Evolutionary conservation across 371 early-diverging fungal species (phyloP), one percentile per base, ranked within the genome.

Genomic region (Apophysomyces sp.): DNA sequence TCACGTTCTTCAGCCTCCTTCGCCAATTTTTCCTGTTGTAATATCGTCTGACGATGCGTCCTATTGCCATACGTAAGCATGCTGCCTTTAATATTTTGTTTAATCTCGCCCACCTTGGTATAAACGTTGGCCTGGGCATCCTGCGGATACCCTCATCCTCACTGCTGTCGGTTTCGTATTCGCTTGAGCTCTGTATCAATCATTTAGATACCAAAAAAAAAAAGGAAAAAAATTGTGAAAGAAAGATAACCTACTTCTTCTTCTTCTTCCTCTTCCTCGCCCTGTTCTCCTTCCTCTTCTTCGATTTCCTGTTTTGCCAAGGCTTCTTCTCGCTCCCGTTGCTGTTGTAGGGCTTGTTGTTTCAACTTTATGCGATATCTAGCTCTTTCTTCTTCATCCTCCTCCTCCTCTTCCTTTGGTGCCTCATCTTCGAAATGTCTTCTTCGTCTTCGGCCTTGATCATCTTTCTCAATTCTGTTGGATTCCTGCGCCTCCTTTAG

Each of bases 121-220:
- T 85, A 81, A 95, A 95, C 11, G 92, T 87, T 4, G 95, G 95
- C 61, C 92, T 93, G 16, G 92, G 72, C 72, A 76, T 68, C 28
- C 76, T 70, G 41, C 72, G 72, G 9, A 79, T 64, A 32, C 71
- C 74, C 41, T 81, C 78, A 41, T 79, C 79, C 54, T 85, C 86
- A 62, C 77, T 78, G 40, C 85, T 83, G 26, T 83, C 83, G 26
- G 82, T 86, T 56, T 88, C 78, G 55, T 90, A 88, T 62, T 90
- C 88, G 73, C 69, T 86, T 58, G 71, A 86, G 65, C 68, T 70
- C 85, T 76, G 72, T 61, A 28, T 21, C 12, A 26, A 12, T 4
- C 21, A 44, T 9, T 16, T 44, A 24, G 9, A 9, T 21, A 34
- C n/a, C 51, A 39, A 56, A 13, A 37, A 41, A 37, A 55, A 36